A percentile compares a stretch with the other conserved stretches of the same genome.
These are phyloP conservation scores for Sabuloglossum arenarium DNA, from an alignment of 495 filamentous ascomycete genomes.

Conservation along the genomic window DNA sequence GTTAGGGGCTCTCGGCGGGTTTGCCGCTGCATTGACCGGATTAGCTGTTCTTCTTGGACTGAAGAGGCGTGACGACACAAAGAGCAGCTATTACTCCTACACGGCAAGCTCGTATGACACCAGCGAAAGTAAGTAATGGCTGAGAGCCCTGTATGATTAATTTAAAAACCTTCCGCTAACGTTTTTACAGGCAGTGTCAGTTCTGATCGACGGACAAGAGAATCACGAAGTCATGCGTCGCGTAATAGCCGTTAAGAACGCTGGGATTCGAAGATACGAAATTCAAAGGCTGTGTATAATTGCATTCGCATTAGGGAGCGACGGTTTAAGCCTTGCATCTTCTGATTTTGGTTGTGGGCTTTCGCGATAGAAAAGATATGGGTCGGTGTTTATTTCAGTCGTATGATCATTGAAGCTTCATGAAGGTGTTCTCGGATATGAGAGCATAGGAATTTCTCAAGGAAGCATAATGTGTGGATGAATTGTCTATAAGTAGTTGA, in stretches of 20 bases:
- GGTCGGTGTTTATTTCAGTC: not conserved
- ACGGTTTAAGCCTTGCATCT: not conserved
- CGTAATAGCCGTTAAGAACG: not conserved
- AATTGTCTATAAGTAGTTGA: not conserved
- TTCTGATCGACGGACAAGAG: constrained; percentile 2
- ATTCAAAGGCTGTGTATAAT: not conserved
- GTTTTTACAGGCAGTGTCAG: constrained; percentile 1
- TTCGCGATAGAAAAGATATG: not conserved
- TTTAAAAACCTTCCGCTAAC: not conserved
- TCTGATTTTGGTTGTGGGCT: too few species aligned
- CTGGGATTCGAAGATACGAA: not conserved
- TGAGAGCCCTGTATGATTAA: not conserved
- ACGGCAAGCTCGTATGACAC: not conserved
- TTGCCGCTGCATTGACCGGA: constrained; percentile 40
- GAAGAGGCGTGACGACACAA: constrained; percentile 32
- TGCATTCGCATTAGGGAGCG: not conserved
- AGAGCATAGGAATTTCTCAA: not conserved
- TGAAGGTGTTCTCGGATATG: not conserved
- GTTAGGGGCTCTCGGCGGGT: constrained; percentile 32
- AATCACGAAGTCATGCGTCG: not conserved
- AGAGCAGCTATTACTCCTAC: constrained; percentile 12
- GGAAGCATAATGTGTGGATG: not conserved
- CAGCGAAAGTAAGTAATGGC: constrained; percentile 4
- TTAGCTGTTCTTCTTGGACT: constrained; percentile 57
- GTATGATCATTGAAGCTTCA: not conserved